Evolutionary conservation across 495 filamentous ascomycete species (phyloP).

Genomic region (Talaromyces ruber): DNA sequence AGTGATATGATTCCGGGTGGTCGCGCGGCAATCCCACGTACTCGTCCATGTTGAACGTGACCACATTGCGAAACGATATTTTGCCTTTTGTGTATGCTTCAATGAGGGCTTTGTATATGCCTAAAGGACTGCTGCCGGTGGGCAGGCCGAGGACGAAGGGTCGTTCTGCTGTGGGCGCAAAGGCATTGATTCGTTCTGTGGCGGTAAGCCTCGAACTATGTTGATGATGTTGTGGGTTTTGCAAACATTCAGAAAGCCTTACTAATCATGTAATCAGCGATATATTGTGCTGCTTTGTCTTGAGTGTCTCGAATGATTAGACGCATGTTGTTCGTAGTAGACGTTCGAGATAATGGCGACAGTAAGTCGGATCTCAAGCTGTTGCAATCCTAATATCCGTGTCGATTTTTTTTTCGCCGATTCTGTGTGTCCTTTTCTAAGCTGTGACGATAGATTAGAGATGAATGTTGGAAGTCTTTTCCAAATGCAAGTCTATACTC

Average conservation of each 20-base stretch:
- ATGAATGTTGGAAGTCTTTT: background rate
- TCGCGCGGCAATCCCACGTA: slow-evolving; percentile 75
- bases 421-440: background rate
- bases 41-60: slow-evolving; percentile 93
- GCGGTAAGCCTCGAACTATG: background rate
- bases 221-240: slow-evolving; percentile 1
- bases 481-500: background rate
- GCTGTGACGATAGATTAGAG: background rate
- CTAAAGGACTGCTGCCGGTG: slow-evolving; percentile 70
- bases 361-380: background rate
- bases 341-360: background rate
- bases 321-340: background rate
- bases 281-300: slow-evolving; percentile 57
- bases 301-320: slow-evolving; percentile 70
- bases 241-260: slow-evolving; percentile 14
- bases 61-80: slow-evolving; percentile 78
- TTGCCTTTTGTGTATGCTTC: slow-evolving; percentile 64
- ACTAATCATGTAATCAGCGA: slow-evolving; percentile 78
- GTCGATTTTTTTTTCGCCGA: background rate
- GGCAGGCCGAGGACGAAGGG: slow-evolving; percentile 84
- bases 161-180: slow-evolving; percentile 56
- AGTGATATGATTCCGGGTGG: slow-evolving; percentile 78
- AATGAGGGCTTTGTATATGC: slow-evolving; percentile 70
- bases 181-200: slow-evolving; percentile 56
- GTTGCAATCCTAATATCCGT: background rate